phyloP scores from a whole-genome alignment of 73 alveolate genomes.

The Tetrahymena thermophila region DNA sequence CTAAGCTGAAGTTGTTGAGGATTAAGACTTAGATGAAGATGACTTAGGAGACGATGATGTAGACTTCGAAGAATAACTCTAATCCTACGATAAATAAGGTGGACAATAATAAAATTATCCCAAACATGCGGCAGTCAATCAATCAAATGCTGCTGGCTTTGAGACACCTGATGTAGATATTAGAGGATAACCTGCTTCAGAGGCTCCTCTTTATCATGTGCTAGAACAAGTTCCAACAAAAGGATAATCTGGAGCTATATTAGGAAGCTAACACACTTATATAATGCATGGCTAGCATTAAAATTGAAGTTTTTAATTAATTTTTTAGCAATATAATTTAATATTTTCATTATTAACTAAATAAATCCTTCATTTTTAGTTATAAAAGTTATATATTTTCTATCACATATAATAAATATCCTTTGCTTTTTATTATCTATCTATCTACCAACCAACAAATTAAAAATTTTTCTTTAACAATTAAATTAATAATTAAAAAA shows the following conservation, averaged over 20 bases:
- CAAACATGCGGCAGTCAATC: not conserved
- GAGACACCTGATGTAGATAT: not conserved
- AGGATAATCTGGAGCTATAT: not conserved
- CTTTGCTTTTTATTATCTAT: not conserved
- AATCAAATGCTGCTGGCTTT: not conserved
- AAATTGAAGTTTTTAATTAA: not conserved
- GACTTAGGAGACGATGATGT: not conserved
- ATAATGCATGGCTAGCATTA: not conserved
- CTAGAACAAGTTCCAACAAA: not conserved
- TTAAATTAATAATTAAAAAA: too few species aligned
- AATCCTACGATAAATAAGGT: not conserved
- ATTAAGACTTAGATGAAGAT: slow-evolving; percentile 8
- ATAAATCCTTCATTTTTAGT: not conserved
- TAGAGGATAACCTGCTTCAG: not conserved
- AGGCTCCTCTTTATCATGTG: not conserved
- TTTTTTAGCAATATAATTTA: not conserved
- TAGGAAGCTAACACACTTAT: not conserved
- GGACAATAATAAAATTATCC: not conserved
- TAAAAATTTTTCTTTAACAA: too few species aligned
- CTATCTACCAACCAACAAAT: not conserved
- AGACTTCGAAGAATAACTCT: not conserved
- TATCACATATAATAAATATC: not conserved
- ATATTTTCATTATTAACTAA: not conserved
- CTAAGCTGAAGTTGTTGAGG: slow-evolving; percentile 23
- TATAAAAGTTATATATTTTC: not conserved